These are phyloP conservation scores for Diaporthe sp. DNA, from an alignment of 2,329 filamentous ascomycete genomes.

Conservation along the genomic window DNA sequence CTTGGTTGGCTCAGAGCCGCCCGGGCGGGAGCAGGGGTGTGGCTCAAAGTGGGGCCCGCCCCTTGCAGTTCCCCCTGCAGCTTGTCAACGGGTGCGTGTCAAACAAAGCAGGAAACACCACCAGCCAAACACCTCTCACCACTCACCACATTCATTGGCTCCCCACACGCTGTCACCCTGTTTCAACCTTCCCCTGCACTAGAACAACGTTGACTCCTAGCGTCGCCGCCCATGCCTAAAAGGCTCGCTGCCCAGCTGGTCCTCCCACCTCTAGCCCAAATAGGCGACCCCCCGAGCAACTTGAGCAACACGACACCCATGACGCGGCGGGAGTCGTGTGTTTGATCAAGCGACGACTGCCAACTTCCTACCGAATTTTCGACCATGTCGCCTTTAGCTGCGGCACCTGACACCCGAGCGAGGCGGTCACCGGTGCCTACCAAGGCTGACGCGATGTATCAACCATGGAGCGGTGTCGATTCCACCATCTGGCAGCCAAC, in stretches of 20 bases:
- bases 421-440: not conserved
- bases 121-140: not conserved
- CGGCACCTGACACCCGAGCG: slow-evolving; percentile 9
- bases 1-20: slow-evolving; percentile 26
- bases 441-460: not conserved
- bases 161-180: slow-evolving; percentile 30
- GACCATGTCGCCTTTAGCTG: not conserved
- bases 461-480: slow-evolving; percentile 1
- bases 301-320: slow-evolving; percentile 10
- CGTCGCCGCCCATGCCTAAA: slow-evolving; percentile 4
- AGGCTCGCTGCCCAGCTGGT: not conserved
- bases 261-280: slow-evolving; percentile 18
- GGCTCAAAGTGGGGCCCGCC: not conserved
- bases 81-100: slow-evolving; percentile 17
- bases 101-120: slow-evolving; percentile 21
- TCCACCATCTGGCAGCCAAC: slow-evolving; percentile 1
- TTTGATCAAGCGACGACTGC: slow-evolving; percentile 24
- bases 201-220: not conserved
- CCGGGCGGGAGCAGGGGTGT: slow-evolving; percentile 12
- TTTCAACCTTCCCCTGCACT: slow-evolving; percentile 20
- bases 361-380: not conserved
- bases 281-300: not conserved
- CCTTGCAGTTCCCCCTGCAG: slow-evolving; percentile 7
- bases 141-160: slow-evolving; percentile 20
- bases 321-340: slow-evolving; percentile 26